These are phyloP conservation scores for Dipteronia sinensis DNA, from an alignment of 345 rosid genomes.

Conservation along the genomic window DNA sequence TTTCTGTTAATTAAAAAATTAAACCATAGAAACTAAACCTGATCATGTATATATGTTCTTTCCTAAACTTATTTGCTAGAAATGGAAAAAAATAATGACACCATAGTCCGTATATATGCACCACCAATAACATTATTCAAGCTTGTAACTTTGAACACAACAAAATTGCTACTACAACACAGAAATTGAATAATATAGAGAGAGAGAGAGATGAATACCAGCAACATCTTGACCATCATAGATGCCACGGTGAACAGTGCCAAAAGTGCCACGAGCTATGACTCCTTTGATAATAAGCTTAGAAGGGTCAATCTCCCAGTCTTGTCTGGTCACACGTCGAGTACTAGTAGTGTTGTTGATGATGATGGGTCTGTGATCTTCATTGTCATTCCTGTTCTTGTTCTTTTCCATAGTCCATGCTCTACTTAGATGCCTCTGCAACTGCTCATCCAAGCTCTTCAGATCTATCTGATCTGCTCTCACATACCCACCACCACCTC, in stretches of 20 bases:
- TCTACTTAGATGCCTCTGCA: constrained; percentile 82
- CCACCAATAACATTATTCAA: background rate
- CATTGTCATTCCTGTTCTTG: constrained; percentile 41
- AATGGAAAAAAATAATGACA: background rate
- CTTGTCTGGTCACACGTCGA: constrained; percentile 50
- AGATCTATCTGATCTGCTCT: constrained; percentile 98
- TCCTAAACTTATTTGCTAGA: background rate
- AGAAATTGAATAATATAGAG: background rate
- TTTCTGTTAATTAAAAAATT: background rate
- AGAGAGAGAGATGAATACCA: constrained; percentile 44
- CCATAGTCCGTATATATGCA: background rate
- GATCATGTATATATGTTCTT: background rate
- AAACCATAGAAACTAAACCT: background rate
- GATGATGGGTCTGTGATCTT: constrained; percentile 28
- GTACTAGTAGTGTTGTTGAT: constrained; percentile 5
- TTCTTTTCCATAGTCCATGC: constrained; percentile 89
- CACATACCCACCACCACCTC: constrained; percentile 77
- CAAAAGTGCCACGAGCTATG: constrained; percentile 95
- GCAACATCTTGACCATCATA: constrained; percentile 96
- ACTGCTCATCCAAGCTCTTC: constrained; percentile 91
- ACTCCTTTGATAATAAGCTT: constrained; percentile 76
- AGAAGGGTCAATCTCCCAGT: constrained; percentile 99
- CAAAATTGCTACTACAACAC: too few relatives aligned
- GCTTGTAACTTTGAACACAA: background rate
- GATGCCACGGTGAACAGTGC: constrained; percentile 91